Evolutionary conservation across 2,329 filamentous ascomycete species (phyloP).

Genomic region (Drechslerella dactyloides): DNA sequence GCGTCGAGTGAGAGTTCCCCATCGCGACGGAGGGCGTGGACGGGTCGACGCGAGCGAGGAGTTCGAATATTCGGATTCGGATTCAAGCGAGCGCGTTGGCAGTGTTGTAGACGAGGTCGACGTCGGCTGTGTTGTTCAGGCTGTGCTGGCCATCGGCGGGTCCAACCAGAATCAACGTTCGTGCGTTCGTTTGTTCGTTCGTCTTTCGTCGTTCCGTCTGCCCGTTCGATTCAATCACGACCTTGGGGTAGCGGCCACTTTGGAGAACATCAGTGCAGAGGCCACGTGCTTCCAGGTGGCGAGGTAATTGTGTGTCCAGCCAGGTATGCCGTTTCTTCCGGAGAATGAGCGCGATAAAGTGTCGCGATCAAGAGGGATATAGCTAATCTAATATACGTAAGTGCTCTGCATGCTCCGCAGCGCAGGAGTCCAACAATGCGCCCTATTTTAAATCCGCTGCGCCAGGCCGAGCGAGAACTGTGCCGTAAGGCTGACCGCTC

Average conservation of each 20-base stretch:
- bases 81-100: conserved; percentile 22
- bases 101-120: conserved; percentile 21
- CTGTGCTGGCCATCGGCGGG: conserved; percentile 23
- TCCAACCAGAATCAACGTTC: no score
- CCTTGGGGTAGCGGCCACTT: no score
- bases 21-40: conserved; percentile 15
- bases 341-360: background rate
- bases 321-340: background rate
- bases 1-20: background rate
- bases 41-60: background rate
- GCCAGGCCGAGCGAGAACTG: background rate
- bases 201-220: no score
- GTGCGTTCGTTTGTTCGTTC: no score
- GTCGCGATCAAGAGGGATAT: background rate
- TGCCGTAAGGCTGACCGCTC: background rate
- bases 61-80: no score
- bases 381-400: background rate
- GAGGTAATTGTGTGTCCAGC: background rate
- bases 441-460: background rate
- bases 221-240: no score
- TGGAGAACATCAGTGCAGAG: background rate
- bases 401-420: no score
- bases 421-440: background rate
- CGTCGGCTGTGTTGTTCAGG: conserved; percentile 11
- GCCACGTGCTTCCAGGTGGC: background rate